A percentile compares a stretch with the other conserved stretches of the same genome.
Conservation (phyloP, 352 stramenopile genomes). For the Globisporangium lucens region DNA sequence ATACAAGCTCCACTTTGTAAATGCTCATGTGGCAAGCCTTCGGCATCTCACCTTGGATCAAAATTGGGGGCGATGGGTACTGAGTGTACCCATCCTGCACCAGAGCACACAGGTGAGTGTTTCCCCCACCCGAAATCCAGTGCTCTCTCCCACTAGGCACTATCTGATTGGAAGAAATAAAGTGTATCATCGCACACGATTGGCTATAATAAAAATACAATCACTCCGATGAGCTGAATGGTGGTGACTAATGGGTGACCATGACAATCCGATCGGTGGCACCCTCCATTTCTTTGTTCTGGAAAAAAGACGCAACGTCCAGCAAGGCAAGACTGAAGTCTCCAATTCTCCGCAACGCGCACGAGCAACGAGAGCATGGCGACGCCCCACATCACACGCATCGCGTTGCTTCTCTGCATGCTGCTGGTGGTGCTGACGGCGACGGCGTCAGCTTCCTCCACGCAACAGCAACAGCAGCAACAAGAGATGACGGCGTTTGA, state of each 20-base stretch:
- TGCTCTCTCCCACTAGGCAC: not conserved
- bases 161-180: not conserved
- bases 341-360: not conserved
- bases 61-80: not conserved
- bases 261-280: not conserved
- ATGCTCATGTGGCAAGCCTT: too few relatives aligned
- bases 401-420: not conserved
- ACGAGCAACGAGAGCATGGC: not conserved
- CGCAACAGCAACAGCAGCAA: slow-evolving; percentile 1
- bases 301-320: not conserved
- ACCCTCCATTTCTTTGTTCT: not conserved
- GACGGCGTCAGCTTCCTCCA: not conserved
- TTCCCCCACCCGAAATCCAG: not conserved
- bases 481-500: slow-evolving; percentile 3
- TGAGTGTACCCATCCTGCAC: not conserved
- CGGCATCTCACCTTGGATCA: not conserved
- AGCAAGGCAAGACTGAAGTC: not conserved
- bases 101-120: not conserved
- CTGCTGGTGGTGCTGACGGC: not conserved
- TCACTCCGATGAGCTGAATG: not conserved
- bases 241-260: not conserved
- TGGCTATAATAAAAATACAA: not conserved
- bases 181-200: not conserved
- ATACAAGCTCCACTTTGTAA: too few relatives aligned
- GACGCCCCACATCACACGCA: not conserved